phyloP scores from a whole-genome alignment of 2,329 filamentous ascomycete species.

The Taxawa tesnikishii region DNA sequence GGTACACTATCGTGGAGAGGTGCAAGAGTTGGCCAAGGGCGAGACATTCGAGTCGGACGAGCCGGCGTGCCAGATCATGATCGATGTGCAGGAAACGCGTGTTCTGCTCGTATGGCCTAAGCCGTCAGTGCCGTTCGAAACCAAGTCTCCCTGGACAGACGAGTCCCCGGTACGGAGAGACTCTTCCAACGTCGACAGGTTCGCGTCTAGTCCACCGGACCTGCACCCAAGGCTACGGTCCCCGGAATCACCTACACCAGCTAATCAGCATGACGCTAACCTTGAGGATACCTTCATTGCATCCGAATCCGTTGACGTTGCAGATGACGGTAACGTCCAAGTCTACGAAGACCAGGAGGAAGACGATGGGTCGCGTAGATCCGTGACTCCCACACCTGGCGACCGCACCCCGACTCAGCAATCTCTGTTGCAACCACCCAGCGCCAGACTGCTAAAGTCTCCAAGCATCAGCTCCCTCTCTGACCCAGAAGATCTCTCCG shows the following conservation, averaged over 20 bases:
- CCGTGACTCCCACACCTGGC: slow-evolving; percentile 6
- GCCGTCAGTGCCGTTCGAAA: slow-evolving; percentile 2
- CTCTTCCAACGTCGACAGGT: slow-evolving; percentile 13
- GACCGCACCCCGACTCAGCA: not conserved
- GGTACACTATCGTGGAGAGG: slow-evolving; percentile 78
- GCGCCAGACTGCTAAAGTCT: not conserved
- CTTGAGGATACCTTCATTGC: slow-evolving; percentile 28
- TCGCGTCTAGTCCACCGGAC: slow-evolving; percentile 49
- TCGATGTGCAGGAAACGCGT: slow-evolving; percentile 87
- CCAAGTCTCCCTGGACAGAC: slow-evolving; percentile 2
- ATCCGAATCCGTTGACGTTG: slow-evolving; percentile 26
- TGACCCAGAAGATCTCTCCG: slow-evolving; percentile 51
- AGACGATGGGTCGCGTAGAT: slow-evolving; percentile 33
- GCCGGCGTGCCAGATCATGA: slow-evolving; percentile 78
- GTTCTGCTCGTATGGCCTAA: slow-evolving; percentile 83
- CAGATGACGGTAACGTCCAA: slow-evolving; percentile 39
- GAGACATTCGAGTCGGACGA: slow-evolving; percentile 86
- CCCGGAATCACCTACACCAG: slow-evolving; percentile 62
- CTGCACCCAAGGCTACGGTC: slow-evolving; percentile 55
- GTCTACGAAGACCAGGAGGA: slow-evolving; percentile 62
- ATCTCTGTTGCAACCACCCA: not conserved
- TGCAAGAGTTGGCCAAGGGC: slow-evolving; percentile 76
- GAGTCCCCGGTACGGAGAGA: slow-evolving; percentile 4
- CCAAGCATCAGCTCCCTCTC: slow-evolving; percentile 9
- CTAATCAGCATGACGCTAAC: slow-evolving; percentile 24